These are phyloP conservation scores for Stromatinia cepivora DNA, from an alignment of 2,329 filamentous ascomycete species.

Conservation along the genomic window DNA sequence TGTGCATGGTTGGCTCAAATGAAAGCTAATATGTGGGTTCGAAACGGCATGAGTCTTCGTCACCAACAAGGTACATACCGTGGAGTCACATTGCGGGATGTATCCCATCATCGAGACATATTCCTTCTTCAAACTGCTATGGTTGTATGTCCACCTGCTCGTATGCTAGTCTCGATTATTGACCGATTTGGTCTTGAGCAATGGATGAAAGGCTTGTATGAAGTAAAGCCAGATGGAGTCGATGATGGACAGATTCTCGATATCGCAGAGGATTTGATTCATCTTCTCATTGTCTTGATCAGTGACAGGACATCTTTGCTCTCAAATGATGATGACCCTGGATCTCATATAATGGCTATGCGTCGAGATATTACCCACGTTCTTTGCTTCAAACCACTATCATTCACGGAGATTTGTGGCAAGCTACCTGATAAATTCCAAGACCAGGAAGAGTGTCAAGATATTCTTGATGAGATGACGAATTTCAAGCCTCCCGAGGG, in stretches of 20 bases:
- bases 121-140: constrained; percentile 90
- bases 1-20: constrained; percentile 98
- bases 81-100: constrained; percentile 83
- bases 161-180: constrained; percentile 84
- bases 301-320: constrained; percentile 84
- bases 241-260: constrained; percentile 89
- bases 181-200: constrained; percentile 86
- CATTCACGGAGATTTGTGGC: constrained; percentile 85
- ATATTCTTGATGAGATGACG: constrained; percentile 82
- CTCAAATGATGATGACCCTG: constrained; percentile 63
- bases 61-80: constrained; percentile 95
- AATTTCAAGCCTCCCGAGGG: constrained; percentile 89
- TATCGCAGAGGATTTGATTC: constrained; percentile 92
- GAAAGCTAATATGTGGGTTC: constrained; percentile 97
- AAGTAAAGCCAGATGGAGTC: constrained; percentile 68
- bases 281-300: constrained; percentile 85
- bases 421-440: constrained; percentile 87
- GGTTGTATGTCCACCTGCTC: constrained; percentile 78
- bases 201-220: constrained; percentile 85
- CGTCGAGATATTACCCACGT: constrained; percentile 90
- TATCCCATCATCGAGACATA: constrained; percentile 91
- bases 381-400: constrained; percentile 92
- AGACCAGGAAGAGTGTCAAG: constrained; percentile 85
- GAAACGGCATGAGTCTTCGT: constrained; percentile 91
- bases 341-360: constrained; percentile 69